Percentiles rank a stretch among this genome's conserved stretches.
Evolutionary conservation across 73 alveolate genomes (phyloP).

Genomic region (Paramecium bursaria): DNA sequence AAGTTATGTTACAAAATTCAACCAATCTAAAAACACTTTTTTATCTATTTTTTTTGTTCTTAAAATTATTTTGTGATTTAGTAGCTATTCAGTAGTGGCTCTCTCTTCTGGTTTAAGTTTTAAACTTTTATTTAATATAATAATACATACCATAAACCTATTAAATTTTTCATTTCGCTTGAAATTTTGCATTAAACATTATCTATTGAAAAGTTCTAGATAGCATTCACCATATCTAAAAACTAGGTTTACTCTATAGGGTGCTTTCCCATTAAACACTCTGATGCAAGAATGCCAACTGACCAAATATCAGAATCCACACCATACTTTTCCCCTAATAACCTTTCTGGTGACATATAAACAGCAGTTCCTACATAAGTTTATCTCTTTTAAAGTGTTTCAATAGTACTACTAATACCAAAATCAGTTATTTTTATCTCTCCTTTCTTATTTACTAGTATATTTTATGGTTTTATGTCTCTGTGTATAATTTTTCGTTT

Average conservation of each 20-base stretch:
- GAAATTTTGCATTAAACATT: conserved; percentile 76
- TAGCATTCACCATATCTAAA: conserved; percentile 81
- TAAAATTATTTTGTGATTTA: conserved; percentile 75
- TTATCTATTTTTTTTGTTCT: conserved; percentile 54
- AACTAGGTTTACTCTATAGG: conserved; percentile 81
- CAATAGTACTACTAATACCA: conserved; percentile 88
- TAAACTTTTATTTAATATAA: conserved; percentile 67
- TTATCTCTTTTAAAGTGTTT: conserved; percentile 80
- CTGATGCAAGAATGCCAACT: conserved; percentile 89
- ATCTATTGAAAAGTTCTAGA: conserved; percentile 76
- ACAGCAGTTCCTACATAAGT: conserved; percentile 93
- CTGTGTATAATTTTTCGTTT: conserved; percentile 83
- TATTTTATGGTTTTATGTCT: conserved; percentile 97
- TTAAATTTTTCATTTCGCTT: conserved; percentile 83
- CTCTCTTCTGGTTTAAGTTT: conserved; percentile 89
- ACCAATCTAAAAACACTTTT: conserved; percentile 42
- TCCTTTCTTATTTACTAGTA: conserved; percentile 90
- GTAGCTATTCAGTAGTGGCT: conserved; percentile 80
- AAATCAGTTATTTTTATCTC: conserved; percentile 94
- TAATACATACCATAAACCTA: conserved; percentile 48
- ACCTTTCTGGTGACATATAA: conserved; percentile 97
- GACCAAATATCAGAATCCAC: conserved; percentile 95
- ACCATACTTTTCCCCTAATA: conserved; percentile 93
- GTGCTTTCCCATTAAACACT: conserved; percentile 89
- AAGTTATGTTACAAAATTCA: conserved; percentile 41